These are phyloP conservation scores for Entomortierella lignicola DNA, from an alignment of 192 early-diverging fungal genomes.

Conservation along the genomic window DNA sequence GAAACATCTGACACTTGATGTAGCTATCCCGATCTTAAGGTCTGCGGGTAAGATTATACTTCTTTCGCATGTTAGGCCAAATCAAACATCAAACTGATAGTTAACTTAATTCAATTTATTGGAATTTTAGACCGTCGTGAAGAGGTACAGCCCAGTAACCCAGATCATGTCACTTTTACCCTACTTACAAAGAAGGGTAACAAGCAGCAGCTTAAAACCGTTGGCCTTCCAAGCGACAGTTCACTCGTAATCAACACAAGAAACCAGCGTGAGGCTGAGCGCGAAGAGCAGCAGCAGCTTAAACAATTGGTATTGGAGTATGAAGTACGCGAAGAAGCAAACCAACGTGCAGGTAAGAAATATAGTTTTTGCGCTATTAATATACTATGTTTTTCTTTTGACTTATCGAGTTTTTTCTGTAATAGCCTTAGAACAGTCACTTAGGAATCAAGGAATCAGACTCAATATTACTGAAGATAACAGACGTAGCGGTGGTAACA, in stretches of 20 bases:
- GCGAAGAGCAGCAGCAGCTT: slow-evolving; percentile 89
- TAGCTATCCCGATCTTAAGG: slow-evolving; percentile 85
- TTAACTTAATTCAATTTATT: no score
- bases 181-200: slow-evolving; percentile 88
- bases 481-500: slow-evolving; percentile 13
- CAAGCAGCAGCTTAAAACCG: slow-evolving; percentile 81
- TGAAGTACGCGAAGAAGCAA: slow-evolving; percentile 79
- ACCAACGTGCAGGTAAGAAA: slow-evolving; percentile 51
- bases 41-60: slow-evolving; percentile 45
- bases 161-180: slow-evolving; percentile 78
- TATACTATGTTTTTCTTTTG: no score
- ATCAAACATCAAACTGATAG: no score
- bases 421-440: slow-evolving; percentile 38
- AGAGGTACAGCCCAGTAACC: slow-evolving; percentile 28
- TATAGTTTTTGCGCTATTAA: not conserved
- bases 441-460: slow-evolving; percentile 47
- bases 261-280: slow-evolving; percentile 87
- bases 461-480: slow-evolving; percentile 43
- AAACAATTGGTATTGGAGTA: slow-evolving; percentile 94
- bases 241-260: slow-evolving; percentile 84
- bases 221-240: slow-evolving; percentile 85
- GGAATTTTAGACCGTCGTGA: slow-evolving; percentile 41
- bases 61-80: slow-evolving; percentile 24
- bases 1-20: slow-evolving; percentile 85
- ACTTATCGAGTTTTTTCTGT: no score